phyloP scores from a whole-genome alignment of 2,329 filamentous ascomycete species.

The Epichloe amarillans region DNA sequence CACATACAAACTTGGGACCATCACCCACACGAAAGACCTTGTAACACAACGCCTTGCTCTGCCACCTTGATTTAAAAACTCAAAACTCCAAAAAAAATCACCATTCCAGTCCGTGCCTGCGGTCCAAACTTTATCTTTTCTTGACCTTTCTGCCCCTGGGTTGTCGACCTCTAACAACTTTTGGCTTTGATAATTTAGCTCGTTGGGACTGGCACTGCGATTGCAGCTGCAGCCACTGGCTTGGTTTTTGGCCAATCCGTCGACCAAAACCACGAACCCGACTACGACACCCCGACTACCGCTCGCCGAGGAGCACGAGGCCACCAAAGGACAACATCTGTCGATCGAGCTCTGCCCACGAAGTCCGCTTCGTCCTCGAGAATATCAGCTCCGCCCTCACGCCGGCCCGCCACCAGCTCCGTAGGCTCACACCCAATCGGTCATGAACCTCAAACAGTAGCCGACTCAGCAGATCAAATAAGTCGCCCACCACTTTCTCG shows the following conservation, averaged over 20 bases:
- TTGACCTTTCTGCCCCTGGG: not conserved
- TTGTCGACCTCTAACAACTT: constrained; percentile 8
- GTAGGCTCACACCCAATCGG: not conserved
- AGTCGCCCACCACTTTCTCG: constrained; percentile 24
- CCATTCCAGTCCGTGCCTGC: not conserved
- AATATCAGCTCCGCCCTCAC: constrained; percentile 2
- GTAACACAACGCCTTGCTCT: constrained; percentile 3
- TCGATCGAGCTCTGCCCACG: constrained; percentile 20
- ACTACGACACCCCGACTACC: constrained; percentile 12
- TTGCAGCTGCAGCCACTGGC: constrained; percentile 46
- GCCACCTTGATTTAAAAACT: not conserved
- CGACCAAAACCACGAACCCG: constrained; percentile 22
- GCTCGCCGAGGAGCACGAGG: constrained; percentile 6
- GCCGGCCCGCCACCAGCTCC: constrained; percentile 5
- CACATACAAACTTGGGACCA: not conserved
- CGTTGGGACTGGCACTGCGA: constrained; percentile 47
- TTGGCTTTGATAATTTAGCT: constrained; percentile 29
- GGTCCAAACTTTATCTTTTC: not conserved
- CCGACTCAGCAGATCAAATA: constrained; percentile 17
- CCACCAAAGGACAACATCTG: constrained; percentile 19
- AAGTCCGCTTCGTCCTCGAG: constrained; percentile 1
- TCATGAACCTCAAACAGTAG: constrained; percentile 10
- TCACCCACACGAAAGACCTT: not conserved
- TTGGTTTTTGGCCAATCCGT: constrained; percentile 44
- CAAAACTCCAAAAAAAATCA: constrained; percentile 1